Percentiles rank a stretch among this genome's conserved stretches.
These are phyloP conservation scores for Cladosporium sp. DNA, from an alignment of 2,329 filamentous ascomycete species.

Conservation along the genomic window DNA sequence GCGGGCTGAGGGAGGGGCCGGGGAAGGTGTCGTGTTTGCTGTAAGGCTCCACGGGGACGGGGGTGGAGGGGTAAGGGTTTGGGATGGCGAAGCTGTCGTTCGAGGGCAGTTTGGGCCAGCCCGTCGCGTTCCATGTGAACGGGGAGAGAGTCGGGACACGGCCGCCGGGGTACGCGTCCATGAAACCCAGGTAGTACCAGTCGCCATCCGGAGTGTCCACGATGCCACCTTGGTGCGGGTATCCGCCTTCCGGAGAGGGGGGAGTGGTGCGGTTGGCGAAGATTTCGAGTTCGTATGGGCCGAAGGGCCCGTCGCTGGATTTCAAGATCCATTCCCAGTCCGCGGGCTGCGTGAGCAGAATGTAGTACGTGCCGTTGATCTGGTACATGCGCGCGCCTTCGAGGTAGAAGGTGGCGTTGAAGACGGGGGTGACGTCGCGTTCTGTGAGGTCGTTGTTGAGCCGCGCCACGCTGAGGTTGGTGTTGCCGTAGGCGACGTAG, in stretches of 20 bases:
- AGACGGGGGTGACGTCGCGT: slow-evolving; percentile 44
- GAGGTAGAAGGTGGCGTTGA: slow-evolving; percentile 34
- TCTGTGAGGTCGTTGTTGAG: slow-evolving; percentile 46
- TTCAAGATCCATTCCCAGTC: slow-evolving; percentile 48
- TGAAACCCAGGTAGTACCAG: slow-evolving; percentile 59
- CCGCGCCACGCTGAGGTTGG: slow-evolving; percentile 48
- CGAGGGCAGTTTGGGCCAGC: slow-evolving; percentile 46
- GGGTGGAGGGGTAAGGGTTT: slow-evolving; percentile 26
- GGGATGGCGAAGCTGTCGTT: slow-evolving; percentile 46
- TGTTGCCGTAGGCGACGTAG: slow-evolving; percentile 54
- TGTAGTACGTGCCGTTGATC: slow-evolving; percentile 53
- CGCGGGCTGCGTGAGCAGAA: slow-evolving; percentile 48
- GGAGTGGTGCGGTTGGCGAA: slow-evolving; percentile 35
- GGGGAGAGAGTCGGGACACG: slow-evolving; percentile 56
- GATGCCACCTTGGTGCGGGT: slow-evolving; percentile 52
- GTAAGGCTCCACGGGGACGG: slow-evolving; percentile 31
- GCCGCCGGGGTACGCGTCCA: slow-evolving; percentile 53
- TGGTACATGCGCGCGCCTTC: slow-evolving; percentile 58
- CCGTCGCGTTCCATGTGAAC: slow-evolving; percentile 49
- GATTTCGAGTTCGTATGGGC: slow-evolving; percentile 48
- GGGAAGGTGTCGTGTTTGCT: slow-evolving; percentile 41
- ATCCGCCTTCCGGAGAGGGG: slow-evolving; percentile 29
- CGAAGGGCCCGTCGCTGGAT: slow-evolving; percentile 44
- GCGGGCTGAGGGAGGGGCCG: slow-evolving; percentile 38
- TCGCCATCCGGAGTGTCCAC: slow-evolving; percentile 49